Evolutionary conservation across 352 stramenopile species (phyloP).

Genomic region (Thraustochytrium striatum): DNA sequence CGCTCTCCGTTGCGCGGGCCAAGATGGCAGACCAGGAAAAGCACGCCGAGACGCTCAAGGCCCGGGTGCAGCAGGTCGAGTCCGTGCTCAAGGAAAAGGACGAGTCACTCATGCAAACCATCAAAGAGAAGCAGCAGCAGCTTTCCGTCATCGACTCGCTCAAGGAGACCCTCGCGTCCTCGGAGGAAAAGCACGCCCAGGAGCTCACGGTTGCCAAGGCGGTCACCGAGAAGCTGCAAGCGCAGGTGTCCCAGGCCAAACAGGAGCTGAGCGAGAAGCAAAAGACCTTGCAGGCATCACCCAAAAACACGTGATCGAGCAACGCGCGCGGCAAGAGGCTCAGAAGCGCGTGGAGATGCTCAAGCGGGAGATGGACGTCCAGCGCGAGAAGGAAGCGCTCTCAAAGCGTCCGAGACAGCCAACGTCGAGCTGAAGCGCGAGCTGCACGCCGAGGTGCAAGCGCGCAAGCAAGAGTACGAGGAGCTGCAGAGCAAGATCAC

Average conservation of each 20-base stretch:
- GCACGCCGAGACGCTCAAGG: background rate
- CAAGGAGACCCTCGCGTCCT: background rate
- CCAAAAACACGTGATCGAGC: background rate
- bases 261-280: slow-evolving; percentile 1
- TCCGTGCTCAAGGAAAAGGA: background rate
- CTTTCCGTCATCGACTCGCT: slow-evolving; percentile 13
- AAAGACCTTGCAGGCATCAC: background rate
- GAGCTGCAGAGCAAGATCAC: slow-evolving; percentile 4
- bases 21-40: slow-evolving; percentile 36
- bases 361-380: background rate
- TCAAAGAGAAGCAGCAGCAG: slow-evolving; percentile 11
- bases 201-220: background rate
- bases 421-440: slow-evolving; percentile 4
- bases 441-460: slow-evolving; percentile 8
- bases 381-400: too few species aligned
- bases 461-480: slow-evolving; percentile 4
- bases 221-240: background rate
- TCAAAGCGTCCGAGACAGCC: too few species aligned
- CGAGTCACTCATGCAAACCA: background rate
- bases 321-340: background rate
- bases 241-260: background rate
- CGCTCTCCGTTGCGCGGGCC: background rate
- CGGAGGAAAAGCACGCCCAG: background rate
- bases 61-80: background rate
- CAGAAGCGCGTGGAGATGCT: background rate